phyloP scores from a whole-genome alignment of 495 filamentous ascomycete species.

The Pseudomonodictys pantanalensis region DNA sequence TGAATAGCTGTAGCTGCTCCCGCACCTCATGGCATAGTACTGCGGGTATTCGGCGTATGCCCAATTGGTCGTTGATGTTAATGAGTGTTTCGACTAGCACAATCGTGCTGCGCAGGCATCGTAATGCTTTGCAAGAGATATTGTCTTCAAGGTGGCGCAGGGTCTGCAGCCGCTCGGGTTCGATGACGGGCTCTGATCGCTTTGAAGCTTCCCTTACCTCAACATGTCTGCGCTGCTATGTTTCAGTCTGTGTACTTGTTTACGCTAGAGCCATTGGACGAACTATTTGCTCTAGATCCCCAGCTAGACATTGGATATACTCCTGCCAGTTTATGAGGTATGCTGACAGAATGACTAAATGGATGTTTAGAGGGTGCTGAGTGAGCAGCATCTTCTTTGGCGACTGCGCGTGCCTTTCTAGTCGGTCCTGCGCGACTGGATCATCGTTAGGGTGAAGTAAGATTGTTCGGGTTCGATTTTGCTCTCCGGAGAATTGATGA shows the following conservation, averaged over 20 bases:
- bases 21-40: not conserved
- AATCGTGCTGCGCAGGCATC: slow-evolving; percentile 5
- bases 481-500: not conserved
- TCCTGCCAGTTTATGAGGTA: slow-evolving; percentile 14
- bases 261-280: not conserved
- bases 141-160: slow-evolving; percentile 22
- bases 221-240: slow-evolving; percentile 6
- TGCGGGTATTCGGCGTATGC: not conserved
- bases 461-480: not conserved
- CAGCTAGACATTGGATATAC: slow-evolving; percentile 12
- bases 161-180: slow-evolving; percentile 5
- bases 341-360: slow-evolving; percentile 14
- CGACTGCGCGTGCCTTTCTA: slow-evolving; percentile 2
- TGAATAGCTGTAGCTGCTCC: not conserved
- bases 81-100: not conserved
- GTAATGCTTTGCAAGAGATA: not conserved
- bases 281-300: slow-evolving; percentile 2
- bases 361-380: slow-evolving; percentile 12
- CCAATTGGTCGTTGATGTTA: not conserved
- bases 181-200: not conserved
- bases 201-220: slow-evolving; percentile 5
- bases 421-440: not conserved
- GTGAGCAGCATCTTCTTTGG: not conserved
- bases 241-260: not conserved
- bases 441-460: slow-evolving; percentile 10